Percentiles rank a stretch among this genome's conserved stretches.
These are phyloP conservation scores for Golubevia pallescens DNA, from an alignment of 1,284 basidiomycete species.

Conservation along the genomic window DNA sequence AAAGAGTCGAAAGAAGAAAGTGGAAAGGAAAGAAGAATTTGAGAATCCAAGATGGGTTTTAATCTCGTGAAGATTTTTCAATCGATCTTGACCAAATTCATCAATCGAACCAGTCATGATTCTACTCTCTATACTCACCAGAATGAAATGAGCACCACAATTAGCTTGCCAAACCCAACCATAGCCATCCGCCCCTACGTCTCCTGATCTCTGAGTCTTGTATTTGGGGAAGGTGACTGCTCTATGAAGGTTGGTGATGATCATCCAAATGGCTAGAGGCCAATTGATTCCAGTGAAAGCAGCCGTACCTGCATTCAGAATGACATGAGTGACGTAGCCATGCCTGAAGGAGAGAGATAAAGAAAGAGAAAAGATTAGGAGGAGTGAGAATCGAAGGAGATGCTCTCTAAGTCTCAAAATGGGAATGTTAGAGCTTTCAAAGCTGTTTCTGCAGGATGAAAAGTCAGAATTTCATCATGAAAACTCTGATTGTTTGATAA, in stretches of 20 bases:
- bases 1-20: not conserved
- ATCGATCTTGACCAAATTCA: too few relatives aligned
- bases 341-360: slow-evolving; percentile 15
- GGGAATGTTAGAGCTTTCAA: too few relatives aligned
- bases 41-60: too few relatives aligned
- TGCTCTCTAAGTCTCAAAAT: too few relatives aligned
- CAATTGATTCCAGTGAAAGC: slow-evolving; percentile 60
- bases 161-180: slow-evolving; percentile 65
- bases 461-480: too few relatives aligned
- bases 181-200: slow-evolving; percentile 52
- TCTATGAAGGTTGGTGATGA: slow-evolving; percentile 47
- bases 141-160: slow-evolving; percentile 56
- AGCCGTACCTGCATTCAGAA: slow-evolving; percentile 61
- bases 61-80: too few relatives aligned
- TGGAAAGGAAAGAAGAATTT: not conserved
- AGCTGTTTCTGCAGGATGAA: too few relatives aligned
- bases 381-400: not conserved
- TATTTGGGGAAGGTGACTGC: slow-evolving; percentile 60
- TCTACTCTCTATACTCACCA: too few relatives aligned
- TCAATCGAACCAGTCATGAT: too few relatives aligned
- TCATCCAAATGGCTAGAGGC: slow-evolving; percentile 44
- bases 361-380: not conserved
- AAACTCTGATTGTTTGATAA: too few relatives aligned
- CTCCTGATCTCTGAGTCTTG: slow-evolving; percentile 56
- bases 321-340: slow-evolving; percentile 57